phyloP scores from a whole-genome alignment of 2,329 filamentous ascomycete species.

The Rhinocladiella similis region DNA sequence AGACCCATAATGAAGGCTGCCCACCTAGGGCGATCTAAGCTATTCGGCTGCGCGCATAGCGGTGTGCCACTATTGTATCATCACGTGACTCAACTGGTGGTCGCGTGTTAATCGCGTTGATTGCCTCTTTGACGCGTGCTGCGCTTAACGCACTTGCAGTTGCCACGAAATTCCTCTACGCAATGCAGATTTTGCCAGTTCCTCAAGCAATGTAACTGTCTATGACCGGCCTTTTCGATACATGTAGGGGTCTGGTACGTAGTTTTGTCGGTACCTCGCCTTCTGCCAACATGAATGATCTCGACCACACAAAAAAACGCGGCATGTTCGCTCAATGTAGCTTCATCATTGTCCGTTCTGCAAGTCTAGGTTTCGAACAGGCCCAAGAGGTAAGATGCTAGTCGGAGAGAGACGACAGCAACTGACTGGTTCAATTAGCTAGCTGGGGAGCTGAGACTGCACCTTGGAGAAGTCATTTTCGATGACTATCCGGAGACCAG shows the following conservation, averaged over 20 bases:
- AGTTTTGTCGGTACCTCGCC: slow-evolving; percentile 15
- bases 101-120: not conserved
- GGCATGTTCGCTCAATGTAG: slow-evolving; percentile 47
- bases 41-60: too few relatives aligned
- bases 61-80: too few relatives aligned
- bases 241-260: slow-evolving; percentile 15
- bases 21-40: too few relatives aligned
- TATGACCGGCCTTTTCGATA: slow-evolving; percentile 16
- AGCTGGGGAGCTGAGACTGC: slow-evolving; percentile 45
- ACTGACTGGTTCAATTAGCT: slow-evolving; percentile 38
- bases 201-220: not conserved
- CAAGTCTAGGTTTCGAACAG: slow-evolving; percentile 39
- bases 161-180: not conserved
- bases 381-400: slow-evolving; percentile 41
- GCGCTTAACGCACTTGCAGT: not conserved
- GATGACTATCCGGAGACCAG: slow-evolving; percentile 39
- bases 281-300: slow-evolving; percentile 14
- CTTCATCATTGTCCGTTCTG: slow-evolving; percentile 47
- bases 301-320: slow-evolving; percentile 4
- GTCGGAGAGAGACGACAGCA: slow-evolving; percentile 9
- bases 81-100: too few relatives aligned
- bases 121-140: not conserved
- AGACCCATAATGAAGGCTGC: too few relatives aligned
- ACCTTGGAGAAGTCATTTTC: slow-evolving; percentile 51
- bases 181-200: not conserved